phyloP scores from a whole-genome alignment of 2,329 filamentous ascomycete genomes.

The Penicillium verrucosum region DNA sequence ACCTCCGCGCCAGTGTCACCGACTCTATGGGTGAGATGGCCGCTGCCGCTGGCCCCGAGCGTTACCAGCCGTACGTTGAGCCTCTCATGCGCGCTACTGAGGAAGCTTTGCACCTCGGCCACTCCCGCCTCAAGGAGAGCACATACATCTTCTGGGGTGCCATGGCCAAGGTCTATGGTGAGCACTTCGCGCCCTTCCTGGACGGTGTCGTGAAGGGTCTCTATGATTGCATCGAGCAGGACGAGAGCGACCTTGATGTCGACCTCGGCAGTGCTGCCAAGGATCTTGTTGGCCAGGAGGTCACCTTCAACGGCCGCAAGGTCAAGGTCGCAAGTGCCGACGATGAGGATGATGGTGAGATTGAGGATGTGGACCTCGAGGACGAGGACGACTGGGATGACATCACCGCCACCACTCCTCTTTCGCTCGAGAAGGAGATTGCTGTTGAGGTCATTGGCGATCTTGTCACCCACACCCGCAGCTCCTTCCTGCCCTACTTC shows the following conservation, averaged over 20 bases:
- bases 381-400: conserved; percentile 83
- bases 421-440: conserved; percentile 95
- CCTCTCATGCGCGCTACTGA: conserved; percentile 90
- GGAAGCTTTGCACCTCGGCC: conserved; percentile 82
- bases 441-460: conserved; percentile 93
- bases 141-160: conserved; percentile 97
- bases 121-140: conserved; percentile 88
- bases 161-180: conserved; percentile 88
- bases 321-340: conserved; percentile 70
- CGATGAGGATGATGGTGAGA: conserved; percentile 57
- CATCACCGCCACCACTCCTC: conserved; percentile 76
- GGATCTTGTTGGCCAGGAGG: conserved; percentile 70
- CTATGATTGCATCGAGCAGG: conserved; percentile 80
- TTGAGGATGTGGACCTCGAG: conserved; percentile 65
- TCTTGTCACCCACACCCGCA: conserved; percentile 80
- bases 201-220: conserved; percentile 54
- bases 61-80: conserved; percentile 87
- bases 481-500: conserved; percentile 76
- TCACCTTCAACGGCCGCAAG: conserved; percentile 78
- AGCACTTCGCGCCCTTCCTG: conserved; percentile 51
- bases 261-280: conserved; percentile 70
- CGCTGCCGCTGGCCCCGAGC: conserved; percentile 75
- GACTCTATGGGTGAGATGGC: conserved; percentile 94
- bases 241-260: conserved; percentile 77
- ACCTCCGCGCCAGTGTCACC: conserved; percentile 82